Evolutionary conservation across 495 filamentous ascomycete genomes (phyloP).

Genomic region (Neurospora africana): DNA sequence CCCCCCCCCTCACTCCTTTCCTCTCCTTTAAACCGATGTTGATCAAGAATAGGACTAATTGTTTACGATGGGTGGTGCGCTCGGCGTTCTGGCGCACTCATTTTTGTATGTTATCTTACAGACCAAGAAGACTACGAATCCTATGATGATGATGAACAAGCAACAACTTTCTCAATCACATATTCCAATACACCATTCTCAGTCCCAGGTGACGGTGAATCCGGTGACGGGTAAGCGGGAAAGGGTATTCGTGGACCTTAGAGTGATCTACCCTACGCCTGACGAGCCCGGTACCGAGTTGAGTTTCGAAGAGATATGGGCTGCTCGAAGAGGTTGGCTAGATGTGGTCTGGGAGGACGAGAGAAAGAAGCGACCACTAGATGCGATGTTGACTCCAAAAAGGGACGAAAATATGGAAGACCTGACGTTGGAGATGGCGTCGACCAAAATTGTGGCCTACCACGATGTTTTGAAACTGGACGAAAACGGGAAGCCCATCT

Average conservation of each 20-base stretch:
- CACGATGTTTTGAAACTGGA: constrained; percentile 35
- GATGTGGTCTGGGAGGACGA: constrained; percentile 57
- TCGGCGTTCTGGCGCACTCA: constrained; percentile 44
- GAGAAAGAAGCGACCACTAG: constrained; percentile 5
- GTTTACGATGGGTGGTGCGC: constrained; percentile 13
- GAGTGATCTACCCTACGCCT: constrained; percentile 70
- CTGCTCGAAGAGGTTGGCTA: constrained; percentile 68
- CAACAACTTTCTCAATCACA: constrained; percentile 38
- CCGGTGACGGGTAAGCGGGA: constrained; percentile 69
- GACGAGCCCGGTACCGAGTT: constrained; percentile 57
- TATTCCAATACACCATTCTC: constrained; percentile 37
- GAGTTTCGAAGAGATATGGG: constrained; percentile 86
- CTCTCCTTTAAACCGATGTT: constrained; percentile 49
- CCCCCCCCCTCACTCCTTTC: constrained; percentile 10
- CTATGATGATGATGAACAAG: not conserved
- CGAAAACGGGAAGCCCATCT: constrained; percentile 39
- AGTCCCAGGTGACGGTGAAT: constrained; percentile 66
- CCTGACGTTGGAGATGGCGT: constrained; percentile 13
- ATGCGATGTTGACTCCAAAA: not conserved
- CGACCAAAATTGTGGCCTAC: constrained; percentile 34
- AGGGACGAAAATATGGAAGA: constrained; percentile 14
- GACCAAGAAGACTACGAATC: constrained; percentile 16
- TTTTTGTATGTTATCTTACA: constrained; percentile 47
- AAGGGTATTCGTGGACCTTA: constrained; percentile 74
- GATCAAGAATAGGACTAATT: constrained; percentile 95